Conservation (phyloP, 495 filamentous ascomycete species). For the Xylaria curta region DNA sequence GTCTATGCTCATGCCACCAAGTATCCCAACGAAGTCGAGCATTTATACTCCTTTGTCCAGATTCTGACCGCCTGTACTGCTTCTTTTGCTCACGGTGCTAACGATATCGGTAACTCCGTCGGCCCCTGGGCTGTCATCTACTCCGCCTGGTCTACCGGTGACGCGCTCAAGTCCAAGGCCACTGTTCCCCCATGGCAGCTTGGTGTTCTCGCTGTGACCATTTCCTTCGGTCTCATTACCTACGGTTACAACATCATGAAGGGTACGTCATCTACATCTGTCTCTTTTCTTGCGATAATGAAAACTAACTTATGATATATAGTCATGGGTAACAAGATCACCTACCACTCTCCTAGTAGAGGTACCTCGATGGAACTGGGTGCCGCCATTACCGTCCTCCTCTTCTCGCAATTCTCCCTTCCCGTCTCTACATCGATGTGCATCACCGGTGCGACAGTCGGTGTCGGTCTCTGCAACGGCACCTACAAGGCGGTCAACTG, state of each 20-base stretch:
- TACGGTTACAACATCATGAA: constrained; percentile 78
- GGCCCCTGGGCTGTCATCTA: constrained; percentile 70
- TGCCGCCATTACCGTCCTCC: constrained; percentile 68
- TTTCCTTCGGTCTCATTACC: constrained; percentile 64
- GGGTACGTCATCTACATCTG: constrained; percentile 38
- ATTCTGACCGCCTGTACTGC: constrained; percentile 67
- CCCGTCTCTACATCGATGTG: constrained; percentile 68
- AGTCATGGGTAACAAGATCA: constrained; percentile 72
- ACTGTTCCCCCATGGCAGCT: constrained; percentile 66
- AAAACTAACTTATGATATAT: constrained; percentile 14
- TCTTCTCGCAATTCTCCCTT: constrained; percentile 66
- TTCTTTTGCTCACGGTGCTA: constrained; percentile 71
- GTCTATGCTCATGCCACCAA: constrained; percentile 65
- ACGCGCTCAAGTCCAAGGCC: constrained; percentile 51
- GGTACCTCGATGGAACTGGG: constrained; percentile 72
- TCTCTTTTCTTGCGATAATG: background rate
- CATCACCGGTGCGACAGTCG: constrained; percentile 64
- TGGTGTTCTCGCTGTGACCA: constrained; percentile 57
- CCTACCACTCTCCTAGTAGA: constrained; percentile 67
- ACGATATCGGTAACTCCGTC: constrained; percentile 71
- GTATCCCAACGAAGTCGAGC: constrained; percentile 70
- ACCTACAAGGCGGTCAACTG: constrained; percentile 67
- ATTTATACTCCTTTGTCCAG: constrained; percentile 69
- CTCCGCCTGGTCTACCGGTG: constrained; percentile 62
- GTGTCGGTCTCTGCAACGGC: constrained; percentile 64